Evolutionary conservation across 129 eudicot genomes (phyloP).

Genomic region (Logfia minima): DNA sequence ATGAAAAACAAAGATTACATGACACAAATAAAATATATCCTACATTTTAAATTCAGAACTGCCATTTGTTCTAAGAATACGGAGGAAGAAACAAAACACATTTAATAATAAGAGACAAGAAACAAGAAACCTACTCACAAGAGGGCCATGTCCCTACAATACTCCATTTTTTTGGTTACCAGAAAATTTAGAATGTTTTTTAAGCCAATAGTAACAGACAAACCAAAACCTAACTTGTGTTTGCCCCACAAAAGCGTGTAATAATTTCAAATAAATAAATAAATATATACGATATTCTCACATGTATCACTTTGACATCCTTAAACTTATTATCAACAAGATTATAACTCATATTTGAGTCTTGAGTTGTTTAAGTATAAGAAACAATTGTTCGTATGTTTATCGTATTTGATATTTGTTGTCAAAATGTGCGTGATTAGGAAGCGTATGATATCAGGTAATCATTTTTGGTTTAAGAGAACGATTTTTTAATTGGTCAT

Average conservation of each 20-base stretch:
- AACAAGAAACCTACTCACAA: conserved; percentile 34
- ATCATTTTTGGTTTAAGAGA: too few species aligned
- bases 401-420: too few species aligned
- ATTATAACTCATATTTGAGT: not conserved
- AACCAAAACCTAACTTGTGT: conserved; percentile 32
- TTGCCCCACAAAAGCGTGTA: conserved; percentile 32
- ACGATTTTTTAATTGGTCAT: too few species aligned
- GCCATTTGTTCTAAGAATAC: conserved; percentile 18
- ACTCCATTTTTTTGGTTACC: conserved; percentile 22
- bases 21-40: conserved; percentile 10
- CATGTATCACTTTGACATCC: not conserved
- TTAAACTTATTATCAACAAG: too few species aligned
- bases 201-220: conserved; percentile 23
- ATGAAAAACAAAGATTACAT: not conserved
- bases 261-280: not conserved
- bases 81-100: conserved; percentile 27
- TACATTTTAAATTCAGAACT: conserved; percentile 1
- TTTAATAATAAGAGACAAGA: conserved; percentile 31
- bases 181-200: conserved; percentile 33
- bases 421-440: too few species aligned
- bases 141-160: conserved; percentile 29
- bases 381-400: not conserved
- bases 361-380: not conserved
- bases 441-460: too few species aligned
- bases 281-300: not conserved